Conservation (phyloP, 331 rosid species). For the Rhamnella rubrinervis region DNA sequence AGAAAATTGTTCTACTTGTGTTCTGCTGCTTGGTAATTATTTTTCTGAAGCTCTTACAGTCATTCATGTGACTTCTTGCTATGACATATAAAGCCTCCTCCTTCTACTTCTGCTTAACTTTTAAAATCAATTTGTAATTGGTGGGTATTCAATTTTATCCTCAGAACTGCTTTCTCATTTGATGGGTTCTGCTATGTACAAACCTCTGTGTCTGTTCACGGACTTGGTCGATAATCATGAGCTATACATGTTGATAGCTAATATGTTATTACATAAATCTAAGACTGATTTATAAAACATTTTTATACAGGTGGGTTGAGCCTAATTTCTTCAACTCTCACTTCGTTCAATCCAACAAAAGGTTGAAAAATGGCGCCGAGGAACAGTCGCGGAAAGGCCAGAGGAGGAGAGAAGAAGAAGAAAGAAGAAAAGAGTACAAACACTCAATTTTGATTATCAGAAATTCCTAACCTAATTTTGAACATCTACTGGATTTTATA, state of each 20-base stretch:
- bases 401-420: slow-evolving; percentile 88
- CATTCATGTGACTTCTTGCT: no score
- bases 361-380: slow-evolving; percentile 76
- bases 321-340: slow-evolving; percentile 19
- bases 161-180: not conserved
- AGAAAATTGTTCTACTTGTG: not conserved
- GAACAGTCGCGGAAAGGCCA: slow-evolving; percentile 81
- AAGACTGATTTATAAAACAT: slow-evolving; percentile 3
- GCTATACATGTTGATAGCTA: not conserved
- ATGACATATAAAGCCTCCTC: no score
- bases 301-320: not conserved
- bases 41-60: not conserved
- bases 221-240: no score
- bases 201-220: no score
- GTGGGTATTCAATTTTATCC: not conserved
- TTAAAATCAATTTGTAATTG: not conserved
- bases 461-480: not conserved
- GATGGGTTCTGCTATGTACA: no score
- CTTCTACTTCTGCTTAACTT: no score
- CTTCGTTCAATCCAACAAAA: slow-evolving; percentile 18
- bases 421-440: slow-evolving; percentile 71
- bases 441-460: not conserved
- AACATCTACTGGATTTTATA: not conserved
- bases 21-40: slow-evolving; percentile 35
- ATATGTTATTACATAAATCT: not conserved